Percentiles rank a stretch among this genome's conserved stretches.
Evolutionary conservation across 163 green algal species (phyloP).

Genomic region (Prototheca cutis): DNA sequence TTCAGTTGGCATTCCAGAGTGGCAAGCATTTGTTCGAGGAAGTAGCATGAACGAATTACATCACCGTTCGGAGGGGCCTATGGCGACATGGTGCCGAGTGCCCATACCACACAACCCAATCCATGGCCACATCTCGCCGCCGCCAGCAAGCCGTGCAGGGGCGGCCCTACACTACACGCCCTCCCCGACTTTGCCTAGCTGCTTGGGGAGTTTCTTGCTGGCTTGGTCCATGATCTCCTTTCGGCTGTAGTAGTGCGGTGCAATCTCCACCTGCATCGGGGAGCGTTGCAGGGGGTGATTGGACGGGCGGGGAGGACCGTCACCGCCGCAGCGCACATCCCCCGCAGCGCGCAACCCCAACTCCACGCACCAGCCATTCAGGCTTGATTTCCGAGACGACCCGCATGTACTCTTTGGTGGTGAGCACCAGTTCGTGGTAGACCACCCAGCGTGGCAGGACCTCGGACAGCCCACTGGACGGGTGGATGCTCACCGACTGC

Average conservation of each 20-base stretch:
- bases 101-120: too few relatives aligned
- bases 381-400: conserved; percentile 88
- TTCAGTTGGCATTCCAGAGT: too few relatives aligned
- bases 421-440: conserved; percentile 96
- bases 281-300: neutral
- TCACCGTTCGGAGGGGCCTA: too few relatives aligned
- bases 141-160: too few relatives aligned
- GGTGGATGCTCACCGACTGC: conserved; percentile 86
- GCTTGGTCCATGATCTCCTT: conserved; percentile 72
- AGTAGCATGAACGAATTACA: too few relatives aligned
- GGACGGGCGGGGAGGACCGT: neutral
- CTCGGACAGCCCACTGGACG: conserved; percentile 62
- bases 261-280: conserved; percentile 65
- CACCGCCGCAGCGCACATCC: neutral
- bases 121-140: too few relatives aligned
- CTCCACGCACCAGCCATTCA: conserved; percentile 67
- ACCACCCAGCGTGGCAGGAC: conserved; percentile 81
- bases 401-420: conserved; percentile 94
- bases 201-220: conserved; percentile 82
- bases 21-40: too few relatives aligned
- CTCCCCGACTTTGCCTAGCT: conserved; percentile 38
- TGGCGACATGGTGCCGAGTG: too few relatives aligned
- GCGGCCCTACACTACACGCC: too few relatives aligned
- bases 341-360: neutral
- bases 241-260: conserved; percentile 84